Conservation (phyloP, 2,329 filamentous ascomycete genomes). For the Blastomyces silverae region DNA sequence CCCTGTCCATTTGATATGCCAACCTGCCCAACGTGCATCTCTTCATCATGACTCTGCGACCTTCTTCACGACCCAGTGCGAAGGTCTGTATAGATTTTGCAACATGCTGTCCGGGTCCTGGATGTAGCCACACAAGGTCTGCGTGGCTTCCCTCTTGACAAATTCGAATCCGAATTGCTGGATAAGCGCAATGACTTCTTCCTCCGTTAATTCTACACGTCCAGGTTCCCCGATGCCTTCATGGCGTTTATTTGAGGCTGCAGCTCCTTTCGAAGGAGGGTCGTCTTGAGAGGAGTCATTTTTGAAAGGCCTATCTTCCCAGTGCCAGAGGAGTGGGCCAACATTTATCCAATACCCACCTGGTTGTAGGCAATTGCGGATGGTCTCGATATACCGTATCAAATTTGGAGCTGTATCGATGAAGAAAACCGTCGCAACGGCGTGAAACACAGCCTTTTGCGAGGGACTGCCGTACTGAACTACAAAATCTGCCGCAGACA, state of each 20-base stretch:
- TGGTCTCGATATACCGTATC: constrained; percentile 80
- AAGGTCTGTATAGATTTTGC: constrained; percentile 70
- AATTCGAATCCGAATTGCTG: constrained; percentile 69
- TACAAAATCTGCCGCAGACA: constrained; percentile 89
- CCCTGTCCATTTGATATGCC: not conserved
- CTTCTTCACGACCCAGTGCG: constrained; percentile 82
- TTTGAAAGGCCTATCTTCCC: constrained; percentile 59
- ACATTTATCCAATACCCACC: constrained; percentile 84
- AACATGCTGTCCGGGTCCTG: constrained; percentile 80
- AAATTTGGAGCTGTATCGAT: constrained; percentile 94
- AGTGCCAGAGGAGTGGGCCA: constrained; percentile 92
- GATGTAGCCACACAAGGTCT: constrained; percentile 65
- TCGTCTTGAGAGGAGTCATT: not conserved
- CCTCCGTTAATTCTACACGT: constrained; percentile 80
- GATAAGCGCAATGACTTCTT: constrained; percentile 76
- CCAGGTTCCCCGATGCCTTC: constrained; percentile 79
- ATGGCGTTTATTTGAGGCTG: constrained; percentile 27
- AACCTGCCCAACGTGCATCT: not conserved
- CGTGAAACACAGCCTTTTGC: constrained; percentile 62
- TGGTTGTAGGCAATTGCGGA: constrained; percentile 65
- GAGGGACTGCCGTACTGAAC: constrained; percentile 67
- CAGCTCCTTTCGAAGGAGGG: constrained; percentile 33
- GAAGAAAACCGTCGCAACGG: constrained; percentile 87
- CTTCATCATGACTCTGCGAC: not conserved
- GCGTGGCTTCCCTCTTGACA: constrained; percentile 53